Base-by-base conservation (phyloP, 129 eudicot species). In the Helianthus tuberosus region DNA sequence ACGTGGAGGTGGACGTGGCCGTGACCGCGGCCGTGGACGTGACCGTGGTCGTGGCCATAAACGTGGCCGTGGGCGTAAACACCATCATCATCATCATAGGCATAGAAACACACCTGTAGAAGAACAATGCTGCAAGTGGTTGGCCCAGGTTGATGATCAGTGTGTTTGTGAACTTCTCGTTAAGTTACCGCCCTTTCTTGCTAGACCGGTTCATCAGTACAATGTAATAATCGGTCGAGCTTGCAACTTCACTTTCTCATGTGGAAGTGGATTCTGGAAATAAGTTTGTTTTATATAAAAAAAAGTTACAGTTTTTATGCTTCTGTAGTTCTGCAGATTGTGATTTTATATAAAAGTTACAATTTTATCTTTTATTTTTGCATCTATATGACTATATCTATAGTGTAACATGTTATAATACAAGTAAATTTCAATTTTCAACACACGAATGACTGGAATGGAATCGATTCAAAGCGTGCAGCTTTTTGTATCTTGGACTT, bases 161-260 rank as follows among this genome's bases (percentile, higher is more conserved):
- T 93, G 98, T 74, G 97, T 90, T 11, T 93, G 98, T 77, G 91
- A 86, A 15, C 58, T 90, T 58, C 87, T 93, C 36, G 88, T 86
- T 73, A 86, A 43, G 52, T 79, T 93, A 79, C 97, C 98, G 5
- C 70, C 75, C 15, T 90, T 93, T 66, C 96, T 93, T 20, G 66
- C 96, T 12, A 84, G 75, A 84, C 96, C 96, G 5, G 75, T 77
- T 20, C 98, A 93, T 67, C 57, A 78, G 66, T 88, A 82, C 65
- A 69, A 82, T 9, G 83, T 93, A 16, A 8, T 4, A 15, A 92
- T 93, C 13, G 87, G 77, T 61, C 52, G 70, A 0, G 48, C 82
- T 12, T 93, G 98, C 79, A 48, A 57, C 17, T 85, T 90, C 52
- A 84, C 88, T 5, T 93, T 79, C 77, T 16, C 67, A 17, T 93